Percentiles rank a stretch among this genome's conserved stretches.
Evolutionary conservation across 805 yeast species (phyloP).

Genomic region (Wickerhamiella lipophila): DNA sequence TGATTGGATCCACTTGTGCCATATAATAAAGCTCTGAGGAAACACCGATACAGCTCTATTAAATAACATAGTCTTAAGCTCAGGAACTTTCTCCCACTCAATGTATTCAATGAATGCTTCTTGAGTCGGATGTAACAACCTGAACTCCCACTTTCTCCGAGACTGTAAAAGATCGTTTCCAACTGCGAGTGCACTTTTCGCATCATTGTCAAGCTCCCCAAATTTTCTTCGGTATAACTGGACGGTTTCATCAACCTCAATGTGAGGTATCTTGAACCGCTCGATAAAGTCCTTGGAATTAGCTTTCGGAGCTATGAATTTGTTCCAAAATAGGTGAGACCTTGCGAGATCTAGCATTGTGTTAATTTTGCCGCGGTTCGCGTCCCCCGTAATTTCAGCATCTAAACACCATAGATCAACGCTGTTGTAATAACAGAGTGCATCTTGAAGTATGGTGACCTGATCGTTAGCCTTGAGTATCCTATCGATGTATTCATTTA

Average conservation of each 20-base stretch:
- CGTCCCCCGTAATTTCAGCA: background rate
- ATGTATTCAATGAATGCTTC: background rate
- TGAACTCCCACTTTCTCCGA: constrained; percentile 1
- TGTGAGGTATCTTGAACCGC: background rate
- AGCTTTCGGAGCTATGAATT: background rate
- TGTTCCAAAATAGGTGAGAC: constrained; percentile 6
- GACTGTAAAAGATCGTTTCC: background rate
- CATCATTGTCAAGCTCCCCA: background rate
- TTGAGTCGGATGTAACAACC: background rate
- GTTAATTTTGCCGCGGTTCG: background rate
- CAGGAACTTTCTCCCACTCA: background rate
- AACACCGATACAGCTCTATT: background rate
- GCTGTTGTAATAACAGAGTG: background rate
- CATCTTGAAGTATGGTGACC: background rate
- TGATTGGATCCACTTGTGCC: background rate
- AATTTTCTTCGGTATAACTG: background rate
- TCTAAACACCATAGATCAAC: background rate
- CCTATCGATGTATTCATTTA: background rate
- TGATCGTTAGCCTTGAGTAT: background rate
- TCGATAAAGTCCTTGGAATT: background rate
- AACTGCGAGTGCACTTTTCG: background rate
- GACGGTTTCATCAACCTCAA: background rate
- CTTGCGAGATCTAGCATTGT: background rate
- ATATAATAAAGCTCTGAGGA: background rate
- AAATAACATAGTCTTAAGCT: background rate